phyloP scores from a whole-genome alignment of 2,329 filamentous ascomycete genomes.

The Conoideocrella luteorostrata region DNA sequence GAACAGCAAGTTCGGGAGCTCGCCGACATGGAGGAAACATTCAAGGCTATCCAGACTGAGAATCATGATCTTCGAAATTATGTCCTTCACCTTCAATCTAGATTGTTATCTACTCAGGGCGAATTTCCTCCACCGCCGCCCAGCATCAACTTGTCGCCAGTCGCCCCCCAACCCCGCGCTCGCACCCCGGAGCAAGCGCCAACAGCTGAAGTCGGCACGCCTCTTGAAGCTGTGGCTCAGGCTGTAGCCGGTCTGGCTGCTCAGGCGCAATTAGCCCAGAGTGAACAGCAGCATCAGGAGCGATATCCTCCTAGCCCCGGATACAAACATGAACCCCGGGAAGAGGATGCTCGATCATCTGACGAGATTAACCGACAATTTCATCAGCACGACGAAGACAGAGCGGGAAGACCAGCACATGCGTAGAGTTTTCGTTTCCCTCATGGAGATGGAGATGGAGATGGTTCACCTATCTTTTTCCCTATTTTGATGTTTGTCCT shows the following conservation, averaged over 20 bases:
- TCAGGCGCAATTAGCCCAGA: conserved; percentile 30
- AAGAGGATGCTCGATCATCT: conserved; percentile 39
- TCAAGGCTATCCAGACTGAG: conserved; percentile 76
- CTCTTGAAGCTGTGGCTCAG: conserved; percentile 45
- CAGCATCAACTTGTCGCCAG: conserved; percentile 60
- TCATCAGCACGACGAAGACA: conserved; percentile 35
- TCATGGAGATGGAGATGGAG: too few relatives aligned
- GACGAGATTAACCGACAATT: conserved; percentile 52
- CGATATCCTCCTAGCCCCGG: conserved; percentile 19
- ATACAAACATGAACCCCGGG: conserved; percentile 31
- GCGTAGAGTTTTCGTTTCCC: conserved; percentile 14
- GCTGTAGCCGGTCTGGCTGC: conserved; percentile 38
- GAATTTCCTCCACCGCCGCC: conserved; percentile 80
- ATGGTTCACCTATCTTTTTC: too few relatives aligned
- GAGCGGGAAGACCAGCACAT: conserved; percentile 13
- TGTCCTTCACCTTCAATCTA: conserved; percentile 81
- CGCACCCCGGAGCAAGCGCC: conserved; percentile 19
- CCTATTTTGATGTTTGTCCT: too few relatives aligned
- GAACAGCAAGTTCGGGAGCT: conserved; percentile 88
- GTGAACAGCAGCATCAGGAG: conserved; percentile 25
- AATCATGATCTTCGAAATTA: conserved; percentile 91
- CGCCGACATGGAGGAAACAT: conserved; percentile 66
- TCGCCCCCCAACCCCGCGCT: conserved; percentile 17
- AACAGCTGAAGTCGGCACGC: conserved; percentile 26
- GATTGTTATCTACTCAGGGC: conserved; percentile 74